A percentile compares a stretch with the other conserved stretches of the same genome.
These are phyloP conservation scores for Leucocoprinus leucothites DNA, from an alignment of 768 basidiomycete genomes.

Conservation along the genomic window DNA sequence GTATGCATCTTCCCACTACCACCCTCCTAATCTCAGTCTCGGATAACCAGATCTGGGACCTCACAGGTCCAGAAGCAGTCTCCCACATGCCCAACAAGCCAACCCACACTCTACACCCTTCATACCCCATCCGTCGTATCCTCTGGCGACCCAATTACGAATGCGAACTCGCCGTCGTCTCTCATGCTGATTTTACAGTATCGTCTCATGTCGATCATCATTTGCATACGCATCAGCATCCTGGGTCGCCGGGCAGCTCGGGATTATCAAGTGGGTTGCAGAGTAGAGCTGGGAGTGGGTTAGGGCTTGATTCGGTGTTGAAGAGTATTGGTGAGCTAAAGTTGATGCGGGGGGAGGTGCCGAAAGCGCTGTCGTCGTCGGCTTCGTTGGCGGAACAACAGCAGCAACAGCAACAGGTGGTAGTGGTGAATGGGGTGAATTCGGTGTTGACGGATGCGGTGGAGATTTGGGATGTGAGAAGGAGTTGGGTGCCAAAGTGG, in stretches of 20 bases:
- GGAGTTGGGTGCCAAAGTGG: slow-evolving; percentile 84
- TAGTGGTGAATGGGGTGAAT: too few relatives aligned
- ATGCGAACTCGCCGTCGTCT: slow-evolving; percentile 72
- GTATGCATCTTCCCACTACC: neutral
- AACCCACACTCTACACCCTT: slow-evolving; percentile 68
- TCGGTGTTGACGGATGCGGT: slow-evolving; percentile 42
- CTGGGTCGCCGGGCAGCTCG: slow-evolving; percentile 12
- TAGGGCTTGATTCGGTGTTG: slow-evolving; percentile 25
- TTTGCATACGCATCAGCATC: too few relatives aligned
- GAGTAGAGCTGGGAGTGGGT: slow-evolving; percentile 26
- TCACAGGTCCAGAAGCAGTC: slow-evolving; percentile 40
- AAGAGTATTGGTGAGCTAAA: slow-evolving; percentile 16
- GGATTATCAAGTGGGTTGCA: slow-evolving; percentile 15
- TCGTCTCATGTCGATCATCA: slow-evolving; percentile 18
- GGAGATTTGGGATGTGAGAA: slow-evolving; percentile 85
- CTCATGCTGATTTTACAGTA: slow-evolving; percentile 51
- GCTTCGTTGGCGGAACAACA: neutral
- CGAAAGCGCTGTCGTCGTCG: neutral
- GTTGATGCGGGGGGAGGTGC: slow-evolving; percentile 3
- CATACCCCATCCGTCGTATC: slow-evolving; percentile 71
- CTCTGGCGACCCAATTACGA: slow-evolving; percentile 76
- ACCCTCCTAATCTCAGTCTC: neutral
- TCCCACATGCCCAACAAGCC: slow-evolving; percentile 61
- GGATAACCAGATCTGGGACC: slow-evolving; percentile 64
- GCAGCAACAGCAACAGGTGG: too few relatives aligned